Evolutionary conservation across 2,329 filamentous ascomycete species (phyloP).

Genomic region (Phoma sp.): DNA sequence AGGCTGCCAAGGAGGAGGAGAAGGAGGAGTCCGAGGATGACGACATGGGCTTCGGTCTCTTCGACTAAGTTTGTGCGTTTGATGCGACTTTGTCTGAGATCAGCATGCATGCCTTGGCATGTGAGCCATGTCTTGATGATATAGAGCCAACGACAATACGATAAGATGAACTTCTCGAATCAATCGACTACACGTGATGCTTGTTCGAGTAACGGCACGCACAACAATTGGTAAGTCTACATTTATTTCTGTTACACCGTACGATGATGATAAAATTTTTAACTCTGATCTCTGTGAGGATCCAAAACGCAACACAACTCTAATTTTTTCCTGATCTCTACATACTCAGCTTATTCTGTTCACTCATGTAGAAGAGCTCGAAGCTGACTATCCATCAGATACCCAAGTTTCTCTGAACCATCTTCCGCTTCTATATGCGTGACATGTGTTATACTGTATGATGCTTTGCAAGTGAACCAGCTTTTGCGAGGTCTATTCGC

Average conservation of each 20-base stretch:
- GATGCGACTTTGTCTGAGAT: slow-evolving; percentile 27
- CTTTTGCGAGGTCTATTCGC: slow-evolving; percentile 49
- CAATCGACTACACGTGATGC: slow-evolving; percentile 32
- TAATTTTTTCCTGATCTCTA: slow-evolving; percentile 72
- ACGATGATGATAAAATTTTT: slow-evolving; percentile 70
- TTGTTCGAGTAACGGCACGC: slow-evolving; percentile 21
- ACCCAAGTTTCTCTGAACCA: background rate
- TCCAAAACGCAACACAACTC: slow-evolving; percentile 63
- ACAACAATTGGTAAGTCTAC: slow-evolving; percentile 44
- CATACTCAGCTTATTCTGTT: slow-evolving; percentile 6
- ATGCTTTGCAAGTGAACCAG: slow-evolving; percentile 22
- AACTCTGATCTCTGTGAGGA: slow-evolving; percentile 67
- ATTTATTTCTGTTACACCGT: slow-evolving; percentile 12
- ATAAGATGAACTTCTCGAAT: slow-evolving; percentile 37
- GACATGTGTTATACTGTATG: slow-evolving; percentile 6
- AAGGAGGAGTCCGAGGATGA: slow-evolving; percentile 64
- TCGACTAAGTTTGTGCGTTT: slow-evolving; percentile 53
- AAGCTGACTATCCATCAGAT: slow-evolving; percentile 34
- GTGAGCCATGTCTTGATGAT: slow-evolving; percentile 37
- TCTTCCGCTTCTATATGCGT: background rate
- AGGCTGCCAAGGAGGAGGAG: slow-evolving; percentile 57
- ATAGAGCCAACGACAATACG: slow-evolving; percentile 44
- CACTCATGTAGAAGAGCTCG: background rate
- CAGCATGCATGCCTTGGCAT: slow-evolving; percentile 25
- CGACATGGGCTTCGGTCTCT: slow-evolving; percentile 61